Evolutionary conservation across 169 alveolate species (phyloP).

Genomic region (Theileria orientalis): DNA sequence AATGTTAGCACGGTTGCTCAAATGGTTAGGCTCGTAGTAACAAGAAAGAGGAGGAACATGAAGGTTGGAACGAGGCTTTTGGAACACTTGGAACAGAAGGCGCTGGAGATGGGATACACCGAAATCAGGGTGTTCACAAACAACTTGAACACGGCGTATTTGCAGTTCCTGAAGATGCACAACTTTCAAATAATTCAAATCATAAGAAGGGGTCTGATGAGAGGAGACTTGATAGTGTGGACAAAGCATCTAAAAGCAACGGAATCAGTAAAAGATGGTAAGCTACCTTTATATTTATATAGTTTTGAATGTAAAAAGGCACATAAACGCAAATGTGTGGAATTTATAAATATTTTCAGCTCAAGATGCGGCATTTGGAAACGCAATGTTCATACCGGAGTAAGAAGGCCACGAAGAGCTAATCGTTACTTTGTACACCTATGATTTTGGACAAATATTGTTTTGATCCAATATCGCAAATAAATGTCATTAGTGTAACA

Average conservation of each 20-base stretch:
- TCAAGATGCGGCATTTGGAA: background rate
- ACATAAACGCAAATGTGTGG: too few relatives aligned
- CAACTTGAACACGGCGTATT: constrained; percentile 81
- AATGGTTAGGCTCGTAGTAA: constrained; percentile 84
- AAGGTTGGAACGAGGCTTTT: constrained; percentile 83
- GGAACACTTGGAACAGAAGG: constrained; percentile 83
- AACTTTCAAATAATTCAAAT: constrained; percentile 82
- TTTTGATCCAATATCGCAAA: background rate
- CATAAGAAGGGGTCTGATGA: constrained; percentile 85
- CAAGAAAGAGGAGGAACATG: constrained; percentile 82
- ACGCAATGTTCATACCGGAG: constrained; percentile 32
- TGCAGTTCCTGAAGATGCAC: constrained; percentile 83
- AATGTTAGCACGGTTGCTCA: constrained; percentile 79
- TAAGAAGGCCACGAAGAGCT: background rate
- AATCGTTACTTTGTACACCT: background rate
- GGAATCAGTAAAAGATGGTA: constrained; percentile 60
- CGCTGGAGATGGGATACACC: constrained; percentile 80
- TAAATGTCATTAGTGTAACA: background rate
- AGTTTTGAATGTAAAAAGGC: background rate
- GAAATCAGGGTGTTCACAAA: constrained; percentile 85
- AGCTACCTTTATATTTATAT: constrained; percentile 16
- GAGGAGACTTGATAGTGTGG: constrained; percentile 87
- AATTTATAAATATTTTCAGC: too few relatives aligned
- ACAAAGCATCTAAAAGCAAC: constrained; percentile 72
- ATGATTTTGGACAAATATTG: background rate